Evolutionary conservation across 352 stramenopile species (phyloP).

Genomic region (Pythium folliculosum): DNA sequence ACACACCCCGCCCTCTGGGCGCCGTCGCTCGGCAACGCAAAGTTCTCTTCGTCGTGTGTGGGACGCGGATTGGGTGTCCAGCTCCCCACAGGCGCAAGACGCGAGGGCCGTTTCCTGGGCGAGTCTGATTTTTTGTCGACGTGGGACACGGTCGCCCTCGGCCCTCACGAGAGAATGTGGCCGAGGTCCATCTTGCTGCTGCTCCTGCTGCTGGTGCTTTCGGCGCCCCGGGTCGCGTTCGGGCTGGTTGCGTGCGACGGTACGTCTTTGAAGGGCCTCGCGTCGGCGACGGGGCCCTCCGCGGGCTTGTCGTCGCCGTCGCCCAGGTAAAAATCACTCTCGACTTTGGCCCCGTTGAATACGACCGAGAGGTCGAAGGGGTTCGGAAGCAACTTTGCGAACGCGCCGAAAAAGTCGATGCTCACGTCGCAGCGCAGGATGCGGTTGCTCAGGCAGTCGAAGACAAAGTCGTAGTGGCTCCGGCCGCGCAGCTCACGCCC

Average conservation of each 20-base stretch:
- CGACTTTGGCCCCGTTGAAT: conserved; percentile 21
- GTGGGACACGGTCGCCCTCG: neutral
- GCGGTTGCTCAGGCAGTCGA: conserved; percentile 11
- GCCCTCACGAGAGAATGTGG: conserved; percentile 21
- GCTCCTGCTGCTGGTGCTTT: neutral
- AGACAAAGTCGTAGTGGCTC: conserved; percentile 25
- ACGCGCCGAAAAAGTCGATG: conserved; percentile 19
- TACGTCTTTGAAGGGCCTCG: conserved; percentile 5
- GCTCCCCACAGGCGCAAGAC: too few relatives aligned
- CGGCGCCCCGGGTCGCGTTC: neutral
- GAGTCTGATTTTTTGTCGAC: neutral
- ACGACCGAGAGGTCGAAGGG: conserved; percentile 15
- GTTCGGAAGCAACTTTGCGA: conserved; percentile 14
- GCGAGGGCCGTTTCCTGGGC: too few relatives aligned
- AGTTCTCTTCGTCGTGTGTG: too few relatives aligned
- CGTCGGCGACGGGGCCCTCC: neutral
- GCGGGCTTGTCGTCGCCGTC: conserved; percentile 2
- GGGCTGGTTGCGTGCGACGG: neutral
- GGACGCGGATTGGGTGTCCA: too few relatives aligned
- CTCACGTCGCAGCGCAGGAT: conserved; percentile 21
- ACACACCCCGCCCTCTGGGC: too few relatives aligned
- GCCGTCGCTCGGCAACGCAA: too few relatives aligned
- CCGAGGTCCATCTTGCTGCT: conserved; percentile 15
- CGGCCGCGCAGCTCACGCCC: conserved; percentile 3
- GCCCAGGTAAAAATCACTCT: conserved; percentile 23